phyloP scores from a whole-genome alignment of 176 grass and related monocot species.

The Oryza brachyantha region DNA sequence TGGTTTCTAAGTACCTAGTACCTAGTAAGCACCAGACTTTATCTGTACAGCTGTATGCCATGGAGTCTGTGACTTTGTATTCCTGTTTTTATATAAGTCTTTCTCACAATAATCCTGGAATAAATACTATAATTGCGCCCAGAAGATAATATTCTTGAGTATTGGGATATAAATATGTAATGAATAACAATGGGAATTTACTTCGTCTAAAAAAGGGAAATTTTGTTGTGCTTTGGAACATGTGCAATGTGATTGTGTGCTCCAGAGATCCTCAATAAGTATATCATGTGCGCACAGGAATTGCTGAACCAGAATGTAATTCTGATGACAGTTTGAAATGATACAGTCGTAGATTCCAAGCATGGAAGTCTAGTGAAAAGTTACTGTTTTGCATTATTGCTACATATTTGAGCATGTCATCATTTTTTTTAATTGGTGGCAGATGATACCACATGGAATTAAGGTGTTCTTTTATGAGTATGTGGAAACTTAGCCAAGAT shows the following conservation, averaged over 20 bases:
- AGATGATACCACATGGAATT: not conserved
- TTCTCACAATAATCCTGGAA: not conserved
- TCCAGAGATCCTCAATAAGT: slow-evolving; percentile 8
- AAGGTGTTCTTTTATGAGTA: not conserved
- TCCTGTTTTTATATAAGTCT: not conserved
- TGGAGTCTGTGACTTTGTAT: not conserved
- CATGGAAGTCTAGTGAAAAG: not conserved
- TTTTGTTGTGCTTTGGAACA: not conserved
- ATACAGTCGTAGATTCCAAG: not conserved
- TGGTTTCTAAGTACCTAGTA: not conserved
- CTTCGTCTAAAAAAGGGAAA: not conserved
- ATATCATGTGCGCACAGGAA: not conserved
- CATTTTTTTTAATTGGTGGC: not conserved
- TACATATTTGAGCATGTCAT: not conserved
- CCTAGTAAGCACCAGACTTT: not conserved
- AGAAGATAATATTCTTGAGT: slow-evolving; percentile 12
- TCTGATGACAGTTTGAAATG: not conserved
- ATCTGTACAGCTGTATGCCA: slow-evolving; percentile 2
- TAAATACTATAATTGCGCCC: not conserved
- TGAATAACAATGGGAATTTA: not conserved
- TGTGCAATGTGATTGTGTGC: not conserved
- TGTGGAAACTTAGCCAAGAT: not conserved
- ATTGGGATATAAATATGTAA: slow-evolving; percentile 8
- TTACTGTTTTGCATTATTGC: not conserved
- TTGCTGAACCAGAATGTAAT: not conserved